Evolutionary conservation across 768 basidiomycete genomes (phyloP), one percentile per base, ranked within the genome.

Genomic region (Hortiboletus campestris): DNA sequence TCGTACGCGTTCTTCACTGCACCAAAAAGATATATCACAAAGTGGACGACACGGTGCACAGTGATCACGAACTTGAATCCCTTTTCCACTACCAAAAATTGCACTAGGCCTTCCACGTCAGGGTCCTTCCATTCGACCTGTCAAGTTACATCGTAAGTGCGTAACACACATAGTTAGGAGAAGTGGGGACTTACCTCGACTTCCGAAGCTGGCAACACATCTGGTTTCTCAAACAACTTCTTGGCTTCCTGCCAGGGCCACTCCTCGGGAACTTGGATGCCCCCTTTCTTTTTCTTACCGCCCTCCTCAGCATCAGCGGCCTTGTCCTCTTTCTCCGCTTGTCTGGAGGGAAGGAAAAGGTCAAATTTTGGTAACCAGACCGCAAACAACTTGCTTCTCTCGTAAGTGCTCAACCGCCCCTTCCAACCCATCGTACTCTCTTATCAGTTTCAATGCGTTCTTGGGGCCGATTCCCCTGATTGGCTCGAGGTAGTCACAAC

Each of bases 401-500:
- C 85, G 81, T 10, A 97, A 76, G 64, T 92, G 86, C 54, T 86
- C 82, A 35, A 97, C 75, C 36, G 97, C 87, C 3, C 77, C 80
- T 42, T 78, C 82, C 19, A 99, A 79, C 11, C 79, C 78, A 10
- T 85, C 85, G 55, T 91, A 76, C 66, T 99, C 96, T 58, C 89
- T 79, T 42, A 98, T 80, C 32, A 98, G 82, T 73, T 98, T 99
- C 48, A 97, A 76, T 4, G 96, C 97, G 14, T 87, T 93, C 70
- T 98, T 97, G 14, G 97, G 95, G 28, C 97, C 97, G 41, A 99
- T 76, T 3, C 97, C 97, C 72, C 86, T 95, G 69, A 97, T 94
- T n/a, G 97, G 97, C 70, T 99, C 97, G 55, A 99, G 85, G 73
- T 99, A 99, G 68, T 99, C 97, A 56, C 97, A 99, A 6, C 97